phyloP scores from a whole-genome alignment of 768 basidiomycete genomes.

The Hygrophoropsis aurantiaca region DNA sequence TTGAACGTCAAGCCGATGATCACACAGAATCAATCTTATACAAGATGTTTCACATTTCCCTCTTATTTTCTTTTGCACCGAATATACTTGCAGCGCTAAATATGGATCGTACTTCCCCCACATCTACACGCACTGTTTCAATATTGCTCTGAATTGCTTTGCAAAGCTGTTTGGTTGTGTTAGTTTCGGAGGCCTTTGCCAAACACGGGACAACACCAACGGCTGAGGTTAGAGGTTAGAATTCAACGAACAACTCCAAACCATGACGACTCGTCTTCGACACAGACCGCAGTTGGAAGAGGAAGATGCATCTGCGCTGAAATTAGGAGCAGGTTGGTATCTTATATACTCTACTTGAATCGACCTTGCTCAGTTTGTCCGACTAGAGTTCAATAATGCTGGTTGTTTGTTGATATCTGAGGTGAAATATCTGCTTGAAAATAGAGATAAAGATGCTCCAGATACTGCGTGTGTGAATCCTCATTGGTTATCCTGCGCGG shows the following conservation, averaged over 20 bases:
- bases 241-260: too few relatives aligned
- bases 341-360: not conserved
- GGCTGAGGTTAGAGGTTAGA: conserved; percentile 35
- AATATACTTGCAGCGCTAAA: too few relatives aligned
- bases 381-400: conserved; percentile 83
- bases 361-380: too few relatives aligned
- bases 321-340: conserved; percentile 68
- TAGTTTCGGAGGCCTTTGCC: conserved; percentile 31
- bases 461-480: conserved; percentile 69
- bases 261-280: conserved; percentile 61
- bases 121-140: too few relatives aligned
- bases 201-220: conserved; percentile 47
- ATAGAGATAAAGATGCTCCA: conserved; percentile 83
- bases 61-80: too few relatives aligned
- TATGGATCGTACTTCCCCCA: too few relatives aligned
- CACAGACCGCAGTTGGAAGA: conserved; percentile 71
- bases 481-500: too few relatives aligned
- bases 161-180: conserved; percentile 19
- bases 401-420: conserved; percentile 91
- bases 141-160: too few relatives aligned
- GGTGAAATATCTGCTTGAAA: conserved; percentile 87
- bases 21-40: too few relatives aligned
- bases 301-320: conserved; percentile 83
- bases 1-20: too few relatives aligned
- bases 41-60: too few relatives aligned